Base-by-base conservation (phyloP, 768 basidiomycete genomes). In the Polyporus arcularius region DNA sequence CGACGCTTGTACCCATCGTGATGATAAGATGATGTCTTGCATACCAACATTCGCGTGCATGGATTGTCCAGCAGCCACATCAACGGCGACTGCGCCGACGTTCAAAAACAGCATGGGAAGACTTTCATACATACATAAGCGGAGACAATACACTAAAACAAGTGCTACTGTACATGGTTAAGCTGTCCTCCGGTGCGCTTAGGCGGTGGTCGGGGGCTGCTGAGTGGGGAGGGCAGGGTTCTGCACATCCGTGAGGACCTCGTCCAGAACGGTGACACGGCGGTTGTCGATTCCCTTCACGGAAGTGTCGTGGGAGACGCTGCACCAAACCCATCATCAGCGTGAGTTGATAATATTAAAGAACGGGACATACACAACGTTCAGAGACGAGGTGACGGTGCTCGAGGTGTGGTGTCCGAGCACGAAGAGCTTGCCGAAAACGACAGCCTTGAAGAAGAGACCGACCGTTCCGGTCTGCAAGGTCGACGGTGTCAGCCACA, bases 351-450 rank as follows among this genome's bases (percentile, higher is more conserved):
- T n/a, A n/a, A n/a, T n/a, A n/a, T n/a, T n/a, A n/a, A n/a, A n/a
- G n/a, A n/a, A n/a, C n/a, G n/a, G n/a, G n/a, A n/a, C 70, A 40
- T 53, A 72, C 71, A 62, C 61, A 16, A 70, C 64, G 65, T 72
- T 71, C 35, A 70, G 47, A 6, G 71, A 72, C 21, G 70, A 65
- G 41, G 39, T 68, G 58, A 71, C 66, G 9, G 67, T 62, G 56
- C 61, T 62, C 16, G 68, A 60, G 58, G 67, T 57, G 26, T 57
- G 63, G 14, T 55, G 54, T 2, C 67, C 71, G 30, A 68, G 47
- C 30, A 68, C 63, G 40, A 63, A 50, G 51, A 71, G 31, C 46
- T 55, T 49, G 40, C 66, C 65, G 51, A 51, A 62, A 11, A 72
- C 49, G 15, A 57, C 60, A 10, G 69, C 70, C 47, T 62, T 62